These are phyloP conservation scores for Olyra latifolia DNA, from an alignment of 176 grass and related monocot genomes.

Conservation along the genomic window DNA sequence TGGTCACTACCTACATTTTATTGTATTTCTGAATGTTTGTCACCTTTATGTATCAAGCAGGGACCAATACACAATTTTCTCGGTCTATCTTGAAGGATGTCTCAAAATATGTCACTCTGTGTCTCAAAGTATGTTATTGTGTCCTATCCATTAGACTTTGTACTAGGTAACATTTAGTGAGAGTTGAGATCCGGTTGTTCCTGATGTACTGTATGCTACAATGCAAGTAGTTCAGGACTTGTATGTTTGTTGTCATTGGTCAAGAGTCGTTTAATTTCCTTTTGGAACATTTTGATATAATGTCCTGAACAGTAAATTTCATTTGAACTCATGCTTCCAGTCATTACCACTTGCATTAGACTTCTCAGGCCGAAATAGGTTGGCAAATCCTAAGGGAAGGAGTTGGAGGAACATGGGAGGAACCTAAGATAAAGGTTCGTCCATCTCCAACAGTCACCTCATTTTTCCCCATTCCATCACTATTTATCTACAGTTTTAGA, in stretches of 20 bases:
- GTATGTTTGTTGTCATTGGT: slow-evolving; percentile 1
- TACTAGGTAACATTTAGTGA: no score
- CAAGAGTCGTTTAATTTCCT: not conserved
- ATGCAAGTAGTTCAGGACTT: not conserved
- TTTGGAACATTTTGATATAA: slow-evolving; percentile 11
- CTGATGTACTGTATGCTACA: slow-evolving; percentile 1
- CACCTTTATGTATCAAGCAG: no score
- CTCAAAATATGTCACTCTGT: no score
- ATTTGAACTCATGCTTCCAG: not conserved
- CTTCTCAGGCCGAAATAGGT: slow-evolving; percentile 72
- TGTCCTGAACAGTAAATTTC: slow-evolving; percentile 1
- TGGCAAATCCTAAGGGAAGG: slow-evolving; percentile 60
- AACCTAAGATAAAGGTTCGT: slow-evolving; percentile 80
- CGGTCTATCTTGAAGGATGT: no score
- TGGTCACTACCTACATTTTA: no score
- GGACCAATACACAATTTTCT: no score
- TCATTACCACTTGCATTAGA: not conserved
- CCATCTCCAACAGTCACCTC: no score
- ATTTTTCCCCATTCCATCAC: no score
- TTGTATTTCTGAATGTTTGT: no score
- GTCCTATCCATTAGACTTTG: no score
- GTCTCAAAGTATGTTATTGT: no score
- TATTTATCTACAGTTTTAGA: no score
- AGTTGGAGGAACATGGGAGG: slow-evolving; percentile 74
- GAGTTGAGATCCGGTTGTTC: not conserved